Conservation (phyloP, 352 stramenopile genomes). For the Pythium coloratum region DNA sequence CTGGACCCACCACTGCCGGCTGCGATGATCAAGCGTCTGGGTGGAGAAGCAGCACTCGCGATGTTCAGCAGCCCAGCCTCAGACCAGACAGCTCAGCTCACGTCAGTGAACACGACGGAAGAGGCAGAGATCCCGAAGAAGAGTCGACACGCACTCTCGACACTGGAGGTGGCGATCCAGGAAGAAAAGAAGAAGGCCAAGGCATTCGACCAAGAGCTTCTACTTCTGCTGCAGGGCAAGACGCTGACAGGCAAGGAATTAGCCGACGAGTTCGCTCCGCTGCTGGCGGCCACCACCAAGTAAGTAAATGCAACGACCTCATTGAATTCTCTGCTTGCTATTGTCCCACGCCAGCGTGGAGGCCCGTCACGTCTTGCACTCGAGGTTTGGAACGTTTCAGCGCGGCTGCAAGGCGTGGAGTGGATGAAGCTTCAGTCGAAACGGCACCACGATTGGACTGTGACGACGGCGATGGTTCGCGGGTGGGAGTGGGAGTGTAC, state of each 20-base stretch:
- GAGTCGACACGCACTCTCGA: slow-evolving; percentile 9
- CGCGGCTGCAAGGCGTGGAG: background rate
- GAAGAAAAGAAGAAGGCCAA: slow-evolving; percentile 46
- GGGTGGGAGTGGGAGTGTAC: background rate
- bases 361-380: background rate
- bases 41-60: slow-evolving; percentile 14
- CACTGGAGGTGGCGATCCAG: slow-evolving; percentile 24
- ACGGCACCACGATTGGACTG: background rate
- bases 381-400: background rate
- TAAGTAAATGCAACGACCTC: background rate
- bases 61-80: slow-evolving; percentile 6
- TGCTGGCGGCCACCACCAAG: slow-evolving; percentile 8
- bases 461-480: too few species aligned
- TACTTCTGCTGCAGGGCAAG: slow-evolving; percentile 61
- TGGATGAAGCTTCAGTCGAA: background rate
- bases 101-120: background rate
- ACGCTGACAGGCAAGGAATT: slow-evolving; percentile 51
- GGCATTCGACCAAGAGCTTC: slow-evolving; percentile 50
- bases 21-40: slow-evolving; percentile 29
- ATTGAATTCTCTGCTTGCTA: background rate
- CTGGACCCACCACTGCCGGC: slow-evolving; percentile 51
- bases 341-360: background rate
- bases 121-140: slow-evolving; percentile 4
- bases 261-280: slow-evolving; percentile 43
- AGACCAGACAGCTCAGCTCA: background rate